Evolutionary conservation across 2,329 filamentous ascomycete species (phyloP), one percentile per base, ranked within the genome.

Genomic region (Penicillium polonicum): DNA sequence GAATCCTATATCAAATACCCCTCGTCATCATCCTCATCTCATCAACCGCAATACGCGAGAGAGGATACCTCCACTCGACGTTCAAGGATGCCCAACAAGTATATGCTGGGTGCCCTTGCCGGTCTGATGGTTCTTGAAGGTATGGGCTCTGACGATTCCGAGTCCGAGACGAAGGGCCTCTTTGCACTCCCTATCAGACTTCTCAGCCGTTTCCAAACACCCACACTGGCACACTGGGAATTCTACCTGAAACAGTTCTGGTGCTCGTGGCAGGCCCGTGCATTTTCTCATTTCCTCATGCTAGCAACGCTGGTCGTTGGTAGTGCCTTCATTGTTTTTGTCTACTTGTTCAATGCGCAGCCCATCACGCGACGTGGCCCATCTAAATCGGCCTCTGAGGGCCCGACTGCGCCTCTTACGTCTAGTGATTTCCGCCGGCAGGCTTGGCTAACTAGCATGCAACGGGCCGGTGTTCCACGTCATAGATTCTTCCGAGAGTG

Each of bases 41-140:
- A 60, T 21, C 58, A 61, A 27, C 64, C 45, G 12, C 55, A 63
- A 19, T 53, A 66, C 58, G 79, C 79, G 63, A 70, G 65, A 63
- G 72, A 74, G 55, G 74, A 77, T 57, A 76, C 74, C 44, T 77
- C 78, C 17, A 74, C 76, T 19, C 73, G 73, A 61, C 77, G 79
- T 43, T 81, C 82, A 36, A 79, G 82, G 64, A 76, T 86, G 60
- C 74, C 79, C 66, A 84, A 83, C 68, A 96, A 95, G 76, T 82
- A 97, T 64, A 94, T 97, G 90, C 87, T 97, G 5, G 93, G 93
- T 42, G 93, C 92, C 19, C 83, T 97, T 58, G 93, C 92, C 25
- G 92, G 91, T 15, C 80, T 97, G 19, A 96, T 97, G 92, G 83
- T 97, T 35, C 78, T 96, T 65, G 92, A 97, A 76, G 91, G 91